A percentile compares a stretch with the other conserved stretches of the same genome.
Evolutionary conservation across 345 rosid species (phyloP).

Genomic region (Moricandia moricandioides): DNA sequence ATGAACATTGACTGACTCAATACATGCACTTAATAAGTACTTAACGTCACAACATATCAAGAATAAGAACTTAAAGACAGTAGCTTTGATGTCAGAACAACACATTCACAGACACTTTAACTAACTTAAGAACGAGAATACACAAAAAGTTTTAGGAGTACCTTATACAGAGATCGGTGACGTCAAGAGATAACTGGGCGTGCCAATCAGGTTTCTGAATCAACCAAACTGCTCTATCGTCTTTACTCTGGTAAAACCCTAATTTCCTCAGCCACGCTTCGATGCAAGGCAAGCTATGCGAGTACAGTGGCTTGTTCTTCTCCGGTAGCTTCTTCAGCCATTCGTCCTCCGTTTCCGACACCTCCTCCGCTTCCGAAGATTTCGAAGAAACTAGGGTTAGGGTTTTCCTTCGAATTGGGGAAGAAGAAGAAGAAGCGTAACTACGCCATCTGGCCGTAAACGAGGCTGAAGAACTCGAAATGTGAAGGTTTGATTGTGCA

Average conservation of each 20-base stretch:
- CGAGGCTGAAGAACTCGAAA: constrained; percentile 19
- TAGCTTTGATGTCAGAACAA: constrained; percentile 3
- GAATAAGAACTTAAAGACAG: background rate
- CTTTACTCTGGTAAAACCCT: constrained; percentile 75
- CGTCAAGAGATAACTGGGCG: constrained; percentile 81
- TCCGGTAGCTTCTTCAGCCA: constrained; percentile 83
- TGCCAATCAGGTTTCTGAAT: constrained; percentile 83
- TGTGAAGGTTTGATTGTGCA: constrained; percentile 8
- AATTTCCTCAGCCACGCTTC: constrained; percentile 77
- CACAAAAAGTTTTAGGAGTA: constrained; percentile 23
- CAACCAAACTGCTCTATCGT: constrained; percentile 75
- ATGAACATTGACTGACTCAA: background rate
- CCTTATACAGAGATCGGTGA: constrained; percentile 85
- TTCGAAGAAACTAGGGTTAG: constrained; percentile 41
- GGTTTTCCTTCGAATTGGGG: constrained; percentile 19
- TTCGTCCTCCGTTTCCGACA: constrained; percentile 57
- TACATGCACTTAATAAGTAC: background rate
- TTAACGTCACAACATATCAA: background rate
- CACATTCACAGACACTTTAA: background rate
- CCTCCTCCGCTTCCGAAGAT: constrained; percentile 62
- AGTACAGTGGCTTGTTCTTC: constrained; percentile 75
- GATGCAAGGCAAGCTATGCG: constrained; percentile 90
- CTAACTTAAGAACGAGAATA: background rate
- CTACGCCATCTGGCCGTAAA: constrained; percentile 28
- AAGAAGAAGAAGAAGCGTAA: constrained; percentile 17